Conservation (phyloP, 148 eudicot genomes). For the Selenicereus undatus region DNA sequence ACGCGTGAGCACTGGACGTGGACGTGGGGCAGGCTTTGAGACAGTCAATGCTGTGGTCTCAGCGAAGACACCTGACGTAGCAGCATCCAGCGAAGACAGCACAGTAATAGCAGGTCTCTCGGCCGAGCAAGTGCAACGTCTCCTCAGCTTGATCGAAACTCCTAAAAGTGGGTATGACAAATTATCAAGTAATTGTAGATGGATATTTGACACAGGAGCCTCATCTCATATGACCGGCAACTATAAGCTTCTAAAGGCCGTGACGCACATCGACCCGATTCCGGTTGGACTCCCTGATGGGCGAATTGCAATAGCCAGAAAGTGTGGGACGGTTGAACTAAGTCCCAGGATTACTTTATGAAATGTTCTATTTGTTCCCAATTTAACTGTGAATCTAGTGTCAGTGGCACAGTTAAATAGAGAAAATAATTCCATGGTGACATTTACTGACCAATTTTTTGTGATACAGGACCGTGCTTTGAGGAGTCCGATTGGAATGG, state of each 20-base stretch:
- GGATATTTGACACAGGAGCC: not conserved
- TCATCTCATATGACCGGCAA: not conserved
- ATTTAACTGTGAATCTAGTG: not conserved
- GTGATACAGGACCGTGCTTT: not conserved
- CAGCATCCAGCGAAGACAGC: too few relatives aligned
- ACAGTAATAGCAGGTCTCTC: not conserved
- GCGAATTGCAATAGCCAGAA: not conserved
- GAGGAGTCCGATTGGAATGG: constrained; percentile 12
- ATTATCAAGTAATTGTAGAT: not conserved
- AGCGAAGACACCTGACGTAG: too few relatives aligned
- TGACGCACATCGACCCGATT: not conserved
- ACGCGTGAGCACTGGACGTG: not conserved
- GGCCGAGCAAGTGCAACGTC: not conserved
- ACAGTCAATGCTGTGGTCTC: too few relatives aligned
- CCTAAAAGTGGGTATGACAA: not conserved
- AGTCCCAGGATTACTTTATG: not conserved
- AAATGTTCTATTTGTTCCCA: not conserved
- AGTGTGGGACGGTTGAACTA: not conserved
- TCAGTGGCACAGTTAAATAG: not conserved
- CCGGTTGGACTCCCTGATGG: not conserved
- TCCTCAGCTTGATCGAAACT: not conserved
- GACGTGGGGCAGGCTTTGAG: too few relatives aligned
- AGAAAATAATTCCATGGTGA: not conserved
- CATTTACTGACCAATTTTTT: not conserved
- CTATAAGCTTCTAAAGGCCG: not conserved